A percentile compares a stretch with the other conserved stretches of the same genome.
Evolutionary conservation across 2,329 filamentous ascomycete species (phyloP).

Genomic region (Xylariaceae sp.): DNA sequence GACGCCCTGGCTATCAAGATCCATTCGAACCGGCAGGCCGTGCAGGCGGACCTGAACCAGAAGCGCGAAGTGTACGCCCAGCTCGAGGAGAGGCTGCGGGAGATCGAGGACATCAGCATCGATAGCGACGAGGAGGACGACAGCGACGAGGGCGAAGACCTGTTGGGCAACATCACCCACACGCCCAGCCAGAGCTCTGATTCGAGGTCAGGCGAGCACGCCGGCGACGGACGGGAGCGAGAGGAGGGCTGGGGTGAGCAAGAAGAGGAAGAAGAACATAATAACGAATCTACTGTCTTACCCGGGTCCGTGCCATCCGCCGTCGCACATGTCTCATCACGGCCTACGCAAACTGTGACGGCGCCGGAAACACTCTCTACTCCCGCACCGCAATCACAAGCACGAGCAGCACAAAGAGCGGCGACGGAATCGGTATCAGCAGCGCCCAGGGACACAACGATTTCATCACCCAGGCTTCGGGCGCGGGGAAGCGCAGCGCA

Average conservation of each 20-base stretch:
- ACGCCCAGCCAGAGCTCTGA: constrained; percentile 51
- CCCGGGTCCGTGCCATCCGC: constrained; percentile 14
- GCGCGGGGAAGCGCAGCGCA: constrained; percentile 19
- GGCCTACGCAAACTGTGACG: constrained; percentile 5
- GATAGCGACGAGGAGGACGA: constrained; percentile 36
- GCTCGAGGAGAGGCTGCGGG: constrained; percentile 60
- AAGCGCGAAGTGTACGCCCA: constrained; percentile 63
- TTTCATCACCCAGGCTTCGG: constrained; percentile 33
- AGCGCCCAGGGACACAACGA: constrained; percentile 8
- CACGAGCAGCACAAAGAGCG: background rate
- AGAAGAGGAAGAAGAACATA: constrained; percentile 15
- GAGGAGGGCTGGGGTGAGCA: constrained; percentile 9
- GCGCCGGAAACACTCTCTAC: constrained; percentile 5
- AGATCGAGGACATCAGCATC: constrained; percentile 57
- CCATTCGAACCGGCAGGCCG: constrained; percentile 51
- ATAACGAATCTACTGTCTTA: constrained; percentile 19
- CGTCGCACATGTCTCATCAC: constrained; percentile 2
- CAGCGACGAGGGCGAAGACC: constrained; percentile 51
- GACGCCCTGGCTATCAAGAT: constrained; percentile 56
- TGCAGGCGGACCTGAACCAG: constrained; percentile 57
- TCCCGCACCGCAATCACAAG: too few species aligned
- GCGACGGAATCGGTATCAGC: background rate
- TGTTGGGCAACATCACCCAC: constrained; percentile 48
- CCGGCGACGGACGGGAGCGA: constrained; percentile 6
- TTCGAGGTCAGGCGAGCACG: constrained; percentile 25